A percentile compares a stretch with the other conserved stretches of the same genome.
phyloP scores from a whole-genome alignment of 176 grass and related monocot species.

The Aegilops tauschii region DNA sequence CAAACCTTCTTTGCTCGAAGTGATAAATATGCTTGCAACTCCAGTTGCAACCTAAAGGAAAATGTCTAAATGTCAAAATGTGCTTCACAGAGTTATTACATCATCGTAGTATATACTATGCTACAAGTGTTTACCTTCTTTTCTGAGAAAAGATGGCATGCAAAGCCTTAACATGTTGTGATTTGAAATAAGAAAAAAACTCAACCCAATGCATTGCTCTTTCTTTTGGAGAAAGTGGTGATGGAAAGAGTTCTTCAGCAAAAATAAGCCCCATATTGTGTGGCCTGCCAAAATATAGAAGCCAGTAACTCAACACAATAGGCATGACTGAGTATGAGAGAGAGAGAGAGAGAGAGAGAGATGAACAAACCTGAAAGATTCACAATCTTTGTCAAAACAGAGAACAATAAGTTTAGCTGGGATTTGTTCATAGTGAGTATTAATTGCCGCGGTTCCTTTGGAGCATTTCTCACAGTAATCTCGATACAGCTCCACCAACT shows the following conservation, averaged over 20 bases:
- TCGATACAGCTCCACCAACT: slow-evolving; percentile 77
- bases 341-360: slow-evolving; percentile 10
- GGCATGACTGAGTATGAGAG: slow-evolving; percentile 8
- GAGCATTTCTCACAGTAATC: slow-evolving; percentile 80
- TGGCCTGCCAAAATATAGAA: slow-evolving; percentile 54
- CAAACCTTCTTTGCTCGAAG: slow-evolving; percentile 71
- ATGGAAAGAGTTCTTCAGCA: slow-evolving; percentile 80
- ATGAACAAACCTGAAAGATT: slow-evolving; percentile 65
- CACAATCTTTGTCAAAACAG: slow-evolving; percentile 78
- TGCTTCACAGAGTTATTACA: neutral
- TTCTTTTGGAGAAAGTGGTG: slow-evolving; percentile 79
- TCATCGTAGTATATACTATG: neutral
- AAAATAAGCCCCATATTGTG: slow-evolving; percentile 77
- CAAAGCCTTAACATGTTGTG: slow-evolving; percentile 75
- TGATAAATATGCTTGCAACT: slow-evolving; percentile 80
- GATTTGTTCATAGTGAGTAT: slow-evolving; percentile 78
- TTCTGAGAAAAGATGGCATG: slow-evolving; percentile 73
- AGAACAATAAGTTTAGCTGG: slow-evolving; percentile 73
- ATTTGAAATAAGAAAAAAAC: slow-evolving; percentile 80
- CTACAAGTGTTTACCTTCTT: slow-evolving; percentile 56
- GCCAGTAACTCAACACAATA: slow-evolving; percentile 18
- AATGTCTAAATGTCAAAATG: neutral
- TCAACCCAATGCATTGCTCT: slow-evolving; percentile 83
- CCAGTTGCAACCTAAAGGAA: slow-evolving; percentile 75
- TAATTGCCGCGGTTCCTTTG: slow-evolving; percentile 54